Percentiles rank a stretch among this genome's conserved stretches.
Conservation (phyloP, 352 stramenopile genomes). For the Blastocystis sp. region DNA sequence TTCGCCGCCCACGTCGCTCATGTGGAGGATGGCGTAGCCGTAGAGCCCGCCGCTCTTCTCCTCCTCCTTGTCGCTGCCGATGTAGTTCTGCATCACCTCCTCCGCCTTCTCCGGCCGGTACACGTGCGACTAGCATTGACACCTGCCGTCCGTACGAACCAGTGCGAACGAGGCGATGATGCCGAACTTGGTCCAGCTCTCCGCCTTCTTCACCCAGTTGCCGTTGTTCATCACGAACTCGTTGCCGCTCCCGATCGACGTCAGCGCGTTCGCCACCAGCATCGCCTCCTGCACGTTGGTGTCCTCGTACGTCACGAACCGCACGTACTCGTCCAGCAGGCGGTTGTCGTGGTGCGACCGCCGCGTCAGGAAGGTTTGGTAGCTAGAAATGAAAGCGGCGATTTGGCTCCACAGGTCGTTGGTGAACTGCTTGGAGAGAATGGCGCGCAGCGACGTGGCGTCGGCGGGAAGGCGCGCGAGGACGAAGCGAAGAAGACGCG, state of each 20-base stretch:
- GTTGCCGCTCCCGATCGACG: conserved; percentile 93
- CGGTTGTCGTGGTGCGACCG: conserved; percentile 85
- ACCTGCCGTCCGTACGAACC: conserved; percentile 80
- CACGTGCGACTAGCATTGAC: conserved; percentile 82
- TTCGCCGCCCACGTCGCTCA: conserved; percentile 80
- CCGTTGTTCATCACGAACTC: conserved; percentile 96
- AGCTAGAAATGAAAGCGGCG: background rate
- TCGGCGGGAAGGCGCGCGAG: conserved; percentile 79
- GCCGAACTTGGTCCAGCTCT: conserved; percentile 98
- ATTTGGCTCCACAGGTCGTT: conserved; percentile 76
- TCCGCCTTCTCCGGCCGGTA: conserved; percentile 94
- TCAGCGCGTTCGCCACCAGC: conserved; percentile 91
- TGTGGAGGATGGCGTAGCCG: conserved; percentile 38
- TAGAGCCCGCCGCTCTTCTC: conserved; percentile 94
- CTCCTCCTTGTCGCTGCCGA: conserved; percentile 80
- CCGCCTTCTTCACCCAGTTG: conserved; percentile 96
- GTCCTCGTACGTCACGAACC: conserved; percentile 82
- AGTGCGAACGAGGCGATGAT: conserved; percentile 94
- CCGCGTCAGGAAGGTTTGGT: conserved; percentile 85
- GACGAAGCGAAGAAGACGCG: conserved; percentile 90
- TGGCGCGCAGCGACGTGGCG: conserved; percentile 70
- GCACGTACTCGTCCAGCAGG: conserved; percentile 83
- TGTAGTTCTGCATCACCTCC: conserved; percentile 82
- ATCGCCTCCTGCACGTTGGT: conserved; percentile 93
- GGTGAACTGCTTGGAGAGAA: conserved; percentile 81